A percentile compares a stretch with the other conserved stretches of the same genome.
Conservation (phyloP, 805 yeast genomes). For the Candida ponderosae region DNA sequence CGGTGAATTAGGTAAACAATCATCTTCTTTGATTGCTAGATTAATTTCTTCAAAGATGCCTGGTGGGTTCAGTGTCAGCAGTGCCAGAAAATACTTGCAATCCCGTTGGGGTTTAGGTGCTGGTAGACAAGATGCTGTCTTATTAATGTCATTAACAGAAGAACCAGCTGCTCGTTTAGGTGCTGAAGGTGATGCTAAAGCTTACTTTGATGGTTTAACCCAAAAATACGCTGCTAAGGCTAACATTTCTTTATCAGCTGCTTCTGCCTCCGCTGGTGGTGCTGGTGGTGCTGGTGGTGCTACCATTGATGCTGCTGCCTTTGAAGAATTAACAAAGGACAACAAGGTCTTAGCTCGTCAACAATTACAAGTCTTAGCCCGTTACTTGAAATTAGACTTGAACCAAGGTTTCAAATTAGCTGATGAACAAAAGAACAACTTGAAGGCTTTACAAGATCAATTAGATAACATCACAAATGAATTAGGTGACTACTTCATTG, state of each 20-base stretch:
- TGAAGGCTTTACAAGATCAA: slow-evolving; percentile 77
- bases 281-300: slow-evolving; percentile 70
- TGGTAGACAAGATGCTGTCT: slow-evolving; percentile 91
- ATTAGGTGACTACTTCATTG: slow-evolving; percentile 89
- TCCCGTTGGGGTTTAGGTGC: slow-evolving; percentile 86
- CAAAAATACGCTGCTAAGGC: slow-evolving; percentile 79
- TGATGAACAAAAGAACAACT: slow-evolving; percentile 72
- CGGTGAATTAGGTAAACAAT: slow-evolving; percentile 91
- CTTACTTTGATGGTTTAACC: slow-evolving; percentile 73
- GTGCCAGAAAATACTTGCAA: slow-evolving; percentile 88
- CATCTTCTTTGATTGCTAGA: slow-evolving; percentile 82
- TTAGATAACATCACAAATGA: slow-evolving; percentile 68
- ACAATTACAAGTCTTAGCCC: slow-evolving; percentile 82
- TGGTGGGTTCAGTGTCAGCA: slow-evolving; percentile 93
- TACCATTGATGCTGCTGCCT: slow-evolving; percentile 90
- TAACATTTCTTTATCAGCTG: slow-evolving; percentile 69
- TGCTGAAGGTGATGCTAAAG: slow-evolving; percentile 84
- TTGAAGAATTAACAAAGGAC: slow-evolving; percentile 55
- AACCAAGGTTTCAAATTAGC: slow-evolving; percentile 84
- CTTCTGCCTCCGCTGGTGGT: slow-evolving; percentile 45
- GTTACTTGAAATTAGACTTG: slow-evolving; percentile 88
- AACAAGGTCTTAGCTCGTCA: slow-evolving; percentile 41
- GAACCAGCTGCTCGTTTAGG: slow-evolving; percentile 91
- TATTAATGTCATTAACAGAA: slow-evolving; percentile 73
- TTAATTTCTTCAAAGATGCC: slow-evolving; percentile 97